Evolutionary conservation across 108 stramenopile genomes (phyloP).

Genomic region (Stephanodiscus triporus): DNA sequence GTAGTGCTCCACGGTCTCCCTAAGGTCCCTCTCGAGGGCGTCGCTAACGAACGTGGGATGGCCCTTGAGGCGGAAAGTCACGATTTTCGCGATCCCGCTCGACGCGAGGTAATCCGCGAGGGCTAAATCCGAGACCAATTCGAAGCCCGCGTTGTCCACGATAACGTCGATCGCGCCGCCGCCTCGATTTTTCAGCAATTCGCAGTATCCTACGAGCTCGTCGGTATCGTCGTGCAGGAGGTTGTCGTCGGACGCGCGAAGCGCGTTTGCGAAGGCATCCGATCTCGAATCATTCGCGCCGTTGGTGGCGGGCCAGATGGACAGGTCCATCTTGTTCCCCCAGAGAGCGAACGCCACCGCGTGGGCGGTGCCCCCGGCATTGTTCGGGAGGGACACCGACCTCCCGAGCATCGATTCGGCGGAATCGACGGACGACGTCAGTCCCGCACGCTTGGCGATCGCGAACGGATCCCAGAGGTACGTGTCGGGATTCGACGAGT

Average conservation of each 20-base stretch:
- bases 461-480: constrained; percentile 90
- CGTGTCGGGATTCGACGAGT: constrained; percentile 60
- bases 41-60: constrained; percentile 98
- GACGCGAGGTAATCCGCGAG: constrained; percentile 89
- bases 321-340: constrained; percentile 98
- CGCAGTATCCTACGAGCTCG: constrained; percentile 60
- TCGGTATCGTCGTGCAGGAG: constrained; percentile 90
- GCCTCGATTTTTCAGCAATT: constrained; percentile 61
- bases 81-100: constrained; percentile 72
- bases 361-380: constrained; percentile 60
- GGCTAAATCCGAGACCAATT: constrained; percentile 92
- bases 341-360: constrained; percentile 84
- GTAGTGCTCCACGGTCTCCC: constrained; percentile 80
- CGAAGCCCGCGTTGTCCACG: constrained; percentile 98
- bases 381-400: constrained; percentile 56
- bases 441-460: constrained; percentile 78
- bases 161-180: constrained; percentile 90
- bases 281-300: constrained; percentile 37
- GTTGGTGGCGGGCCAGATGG: constrained; percentile 92
- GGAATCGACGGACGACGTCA: constrained; percentile 64
- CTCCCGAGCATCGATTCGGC: constrained; percentile 78
- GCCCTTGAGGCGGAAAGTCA: constrained; percentile 92
- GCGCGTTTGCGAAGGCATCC: constrained; percentile 78
- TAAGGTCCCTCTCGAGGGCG: constrained; percentile 90
- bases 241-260: constrained; percentile 77